Evolutionary conservation across 1,284 basidiomycete species (phyloP), one percentile per base, ranked within the genome.

Genomic region (Entoloma clypeatum): DNA sequence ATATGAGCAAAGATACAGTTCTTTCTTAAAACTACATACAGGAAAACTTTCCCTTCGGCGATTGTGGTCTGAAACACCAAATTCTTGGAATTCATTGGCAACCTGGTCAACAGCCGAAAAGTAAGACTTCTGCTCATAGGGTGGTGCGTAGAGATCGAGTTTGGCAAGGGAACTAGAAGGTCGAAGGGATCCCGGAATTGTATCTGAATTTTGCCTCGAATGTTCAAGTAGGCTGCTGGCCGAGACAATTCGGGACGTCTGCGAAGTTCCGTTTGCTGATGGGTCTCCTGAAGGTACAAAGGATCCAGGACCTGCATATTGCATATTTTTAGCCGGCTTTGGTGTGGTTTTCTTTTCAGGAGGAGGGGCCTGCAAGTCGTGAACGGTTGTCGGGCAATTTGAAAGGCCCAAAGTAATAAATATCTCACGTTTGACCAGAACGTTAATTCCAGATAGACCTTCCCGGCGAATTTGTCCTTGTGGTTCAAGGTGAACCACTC

Each of bases 361-460:
- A 4, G 80, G 72, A 31, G 81, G 79, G 60, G 83, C 85, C 86
- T 88, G 51, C 40, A 34, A 16, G 32, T 23, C 34, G 48, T 36
- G 31, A 48, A 36, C 42, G 36, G 40, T 45, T 41, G 22, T 44
- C 39, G n/a, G n/a, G n/a, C 7, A 21, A 30, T 39, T 19, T 42
- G 10, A 41, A n/a, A 13, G 21, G 7, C 22, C 36, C 21, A 10
- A n/a, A 33, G 25, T 25, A 25, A 32, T 36, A 7, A 33, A 35
- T n/a, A 7, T 79, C 87, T 54, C 50, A 94, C 92, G 60, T 94
- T 93, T 3, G 91, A 92, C 81, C 87, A 98, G 67, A 94, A 97
- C 0, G 93, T 98, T 58, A 96, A 63, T 61, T 98, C 94, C 16
- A 97, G 71, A 57, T 94, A 96, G 13, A 98, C 81, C 60, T 96